phyloP scores from a whole-genome alignment of 2,329 filamentous ascomycete genomes.

The Hypoxylon sp. region DNA sequence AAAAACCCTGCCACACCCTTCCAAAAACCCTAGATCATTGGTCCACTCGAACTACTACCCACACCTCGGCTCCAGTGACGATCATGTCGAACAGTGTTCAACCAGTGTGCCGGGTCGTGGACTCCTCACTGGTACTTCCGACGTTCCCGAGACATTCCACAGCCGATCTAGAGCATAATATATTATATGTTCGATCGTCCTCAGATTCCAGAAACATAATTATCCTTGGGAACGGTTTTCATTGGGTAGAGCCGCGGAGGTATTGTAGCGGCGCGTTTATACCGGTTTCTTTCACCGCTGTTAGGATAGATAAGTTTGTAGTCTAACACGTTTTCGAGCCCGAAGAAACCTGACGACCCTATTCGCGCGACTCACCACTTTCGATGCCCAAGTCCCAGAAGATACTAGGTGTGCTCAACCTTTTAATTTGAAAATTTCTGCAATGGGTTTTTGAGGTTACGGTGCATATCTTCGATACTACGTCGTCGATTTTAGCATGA shows the following conservation, averaged over 20 bases:
- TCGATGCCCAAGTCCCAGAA: constrained; percentile 14
- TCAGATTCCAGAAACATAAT: constrained; percentile 7
- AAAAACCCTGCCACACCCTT: constrained; percentile 8
- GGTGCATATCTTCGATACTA: constrained; percentile 15
- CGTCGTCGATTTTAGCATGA: constrained; percentile 6
- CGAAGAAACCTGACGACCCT: constrained; percentile 10
- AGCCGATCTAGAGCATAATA: constrained; percentile 5
- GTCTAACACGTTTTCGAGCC: constrained; percentile 19
- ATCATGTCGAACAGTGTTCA: constrained; percentile 40
- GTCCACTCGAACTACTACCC: constrained; percentile 34
- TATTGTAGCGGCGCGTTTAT: constrained; percentile 8
- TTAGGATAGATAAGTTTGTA: constrained; percentile 2
- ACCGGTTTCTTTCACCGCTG: constrained; percentile 20
- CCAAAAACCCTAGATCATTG: constrained; percentile 15
- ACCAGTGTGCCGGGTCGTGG: constrained; percentile 33
- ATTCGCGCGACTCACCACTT: constrained; percentile 9
- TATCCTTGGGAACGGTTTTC: background rate
- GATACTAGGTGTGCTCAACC: constrained; percentile 1
- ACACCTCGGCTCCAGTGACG: constrained; percentile 34
- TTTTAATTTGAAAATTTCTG: background rate
- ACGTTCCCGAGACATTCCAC: constrained; percentile 23
- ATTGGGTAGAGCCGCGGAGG: constrained; percentile 14
- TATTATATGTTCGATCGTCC: constrained; percentile 19
- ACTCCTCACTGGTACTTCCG: constrained; percentile 27
- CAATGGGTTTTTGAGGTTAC: constrained; percentile 1